Base-by-base conservation (phyloP, 352 stramenopile species). In the Phytophthora fragariae region DNA sequence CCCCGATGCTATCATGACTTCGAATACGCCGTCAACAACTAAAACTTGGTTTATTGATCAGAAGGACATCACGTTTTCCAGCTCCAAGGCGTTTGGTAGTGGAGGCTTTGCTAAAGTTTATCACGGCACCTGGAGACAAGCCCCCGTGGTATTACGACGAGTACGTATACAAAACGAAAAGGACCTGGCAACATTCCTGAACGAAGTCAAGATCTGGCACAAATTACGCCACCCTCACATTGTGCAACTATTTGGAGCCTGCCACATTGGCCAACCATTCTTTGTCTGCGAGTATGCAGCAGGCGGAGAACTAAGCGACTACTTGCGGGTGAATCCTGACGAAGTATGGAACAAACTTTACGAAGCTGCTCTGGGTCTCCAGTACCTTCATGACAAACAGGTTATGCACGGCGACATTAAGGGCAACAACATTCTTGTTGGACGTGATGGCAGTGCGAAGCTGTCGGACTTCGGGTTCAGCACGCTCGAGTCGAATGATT, bases 131-230 rank as follows among this genome's bases (percentile, higher is more conserved):
- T 77, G 70, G 70, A 69, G 62, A 39, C 67, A 49, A 3, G 19
- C 58, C 1, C 29, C 29, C n/a, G 70, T 73, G 7, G 70, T 77
- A 47, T 77, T 12, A 77, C 73, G 54, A 77, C 68, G 29, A 5
- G 68, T 6, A 47, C 57, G 0, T 3, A 50, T 65, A 3, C 54
- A 14, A 35, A 57, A 11, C n/a, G 50, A 57, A 35, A 12, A 52
- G 29, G 19, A 56, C 29, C 15, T 35, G 49, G 21, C n/a, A 3
- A 10, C 41, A 7, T 55, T 67, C 7, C 10, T 50, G 31, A 31
- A 46, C 31, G 59, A 68, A 39, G 66, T 60, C n/a, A 54, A 68
- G 2, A 37, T 52, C 14, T 73, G 58, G 52, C 29, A 63, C 53
- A 37, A 29, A 39, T 2, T 62, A 21, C 33, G 17, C 31, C 67